Conservation (phyloP, 164 flowering plant species). For the Cinnamomum micranthum region DNA sequence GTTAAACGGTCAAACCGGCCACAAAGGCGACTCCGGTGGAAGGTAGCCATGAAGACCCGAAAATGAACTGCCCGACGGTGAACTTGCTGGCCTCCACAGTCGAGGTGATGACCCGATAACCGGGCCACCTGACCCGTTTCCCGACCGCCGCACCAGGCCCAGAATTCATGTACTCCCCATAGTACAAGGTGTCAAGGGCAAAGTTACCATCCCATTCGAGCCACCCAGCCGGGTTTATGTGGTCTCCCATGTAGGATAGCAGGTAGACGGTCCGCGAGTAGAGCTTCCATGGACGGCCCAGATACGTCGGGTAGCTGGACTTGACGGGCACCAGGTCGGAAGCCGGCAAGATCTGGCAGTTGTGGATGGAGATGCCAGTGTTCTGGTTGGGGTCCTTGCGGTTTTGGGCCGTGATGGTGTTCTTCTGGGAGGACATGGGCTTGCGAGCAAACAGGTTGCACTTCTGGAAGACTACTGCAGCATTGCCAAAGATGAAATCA, state of each 20-base stretch:
- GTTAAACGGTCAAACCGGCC: conserved; percentile 59
- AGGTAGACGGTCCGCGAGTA: conserved; percentile 73
- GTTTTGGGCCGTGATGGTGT: conserved; percentile 79
- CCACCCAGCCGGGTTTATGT: conserved; percentile 82
- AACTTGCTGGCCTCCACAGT: conserved; percentile 61
- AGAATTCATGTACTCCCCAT: conserved; percentile 86
- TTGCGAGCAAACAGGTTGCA: conserved; percentile 64
- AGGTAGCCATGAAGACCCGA: conserved; percentile 88
- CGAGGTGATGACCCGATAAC: conserved; percentile 62
- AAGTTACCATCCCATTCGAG: conserved; percentile 76
- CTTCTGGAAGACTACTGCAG: conserved; percentile 73
- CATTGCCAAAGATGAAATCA: conserved; percentile 87
- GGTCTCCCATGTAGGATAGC: conserved; percentile 72
- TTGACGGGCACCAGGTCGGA: conserved; percentile 51
- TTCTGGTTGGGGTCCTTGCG: conserved; percentile 92
- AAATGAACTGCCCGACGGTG: conserved; percentile 80
- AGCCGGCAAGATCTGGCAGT: conserved; percentile 52
- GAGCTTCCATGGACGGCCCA: conserved; percentile 98
- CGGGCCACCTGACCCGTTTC: conserved; percentile 81
- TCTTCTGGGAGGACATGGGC: conserved; percentile 63
- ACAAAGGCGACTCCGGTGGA: conserved; percentile 83
- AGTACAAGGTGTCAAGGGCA: conserved; percentile 76
- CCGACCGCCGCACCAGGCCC: conserved; percentile 82
- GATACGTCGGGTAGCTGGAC: conserved; percentile 50
- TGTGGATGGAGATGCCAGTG: conserved; percentile 93